Evolutionary conservation across 345 rosid species (phyloP).

Genomic region (Trapa incisa): DNA sequence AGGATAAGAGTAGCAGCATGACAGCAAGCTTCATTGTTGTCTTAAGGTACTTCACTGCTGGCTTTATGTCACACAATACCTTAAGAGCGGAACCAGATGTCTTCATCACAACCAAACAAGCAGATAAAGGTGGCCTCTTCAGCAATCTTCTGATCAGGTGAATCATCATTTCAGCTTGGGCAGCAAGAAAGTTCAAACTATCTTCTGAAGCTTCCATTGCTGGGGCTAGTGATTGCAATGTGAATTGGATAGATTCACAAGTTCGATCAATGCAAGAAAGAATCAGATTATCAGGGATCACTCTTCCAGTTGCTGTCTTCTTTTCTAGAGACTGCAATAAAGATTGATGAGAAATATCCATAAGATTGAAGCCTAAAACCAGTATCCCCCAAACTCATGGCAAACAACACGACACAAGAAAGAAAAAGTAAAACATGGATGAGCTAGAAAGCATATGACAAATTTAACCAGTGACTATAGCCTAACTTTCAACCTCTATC

Average conservation of each 20-base stretch:
- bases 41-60: conserved; percentile 28
- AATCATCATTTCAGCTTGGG: conserved; percentile 60
- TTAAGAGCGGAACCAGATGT: conserved; percentile 52
- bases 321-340: conserved; percentile 38
- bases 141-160: conserved; percentile 37
- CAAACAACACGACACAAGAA: too few species aligned
- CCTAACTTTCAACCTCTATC: not conserved
- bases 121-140: conserved; percentile 29
- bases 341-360: not conserved
- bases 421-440: not conserved
- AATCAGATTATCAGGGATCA: conserved; percentile 35
- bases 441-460: not conserved
- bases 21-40: conserved; percentile 47
- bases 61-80: conserved; percentile 39
- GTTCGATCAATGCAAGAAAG: conserved; percentile 40
- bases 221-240: conserved; percentile 35
- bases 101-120: conserved; percentile 39
- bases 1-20: conserved; percentile 40
- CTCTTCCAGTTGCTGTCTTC: conserved; percentile 20
- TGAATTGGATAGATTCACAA: conserved; percentile 27
- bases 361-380: not conserved
- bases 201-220: conserved; percentile 36
- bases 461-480: not conserved
- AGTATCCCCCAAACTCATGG: too few species aligned
- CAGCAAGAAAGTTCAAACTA: conserved; percentile 44